These are phyloP conservation scores for Perkinsus marinus DNA, from an alignment of 169 alveolate species.

Conservation along the genomic window DNA sequence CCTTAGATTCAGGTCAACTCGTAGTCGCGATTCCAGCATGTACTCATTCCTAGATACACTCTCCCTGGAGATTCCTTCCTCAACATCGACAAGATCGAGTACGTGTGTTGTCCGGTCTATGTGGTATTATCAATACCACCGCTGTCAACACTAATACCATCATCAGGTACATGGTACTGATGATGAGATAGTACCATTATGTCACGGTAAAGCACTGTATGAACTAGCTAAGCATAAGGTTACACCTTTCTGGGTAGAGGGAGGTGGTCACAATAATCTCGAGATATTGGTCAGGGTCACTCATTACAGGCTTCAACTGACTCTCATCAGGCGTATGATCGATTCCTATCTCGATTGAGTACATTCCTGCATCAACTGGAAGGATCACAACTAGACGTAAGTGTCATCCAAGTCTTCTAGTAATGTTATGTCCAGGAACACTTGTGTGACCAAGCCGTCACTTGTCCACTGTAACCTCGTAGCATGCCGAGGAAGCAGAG, in stretches of 20 bases:
- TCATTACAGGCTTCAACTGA: neutral
- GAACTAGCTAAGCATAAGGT: neutral
- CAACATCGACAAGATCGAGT: conserved; percentile 62
- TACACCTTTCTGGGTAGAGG: conserved; percentile 26
- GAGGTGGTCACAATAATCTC: conserved; percentile 25
- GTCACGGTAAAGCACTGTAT: conserved; percentile 31
- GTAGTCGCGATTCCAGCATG: conserved; percentile 13
- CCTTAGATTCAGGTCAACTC: too few species aligned
- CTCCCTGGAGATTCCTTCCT: conserved; percentile 78
- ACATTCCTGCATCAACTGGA: too few species aligned
- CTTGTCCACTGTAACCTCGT: too few species aligned
- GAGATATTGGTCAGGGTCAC: conserved; percentile 1
- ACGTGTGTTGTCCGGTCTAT: conserved; percentile 16
- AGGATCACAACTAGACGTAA: too few species aligned
- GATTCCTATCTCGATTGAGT: too few species aligned
- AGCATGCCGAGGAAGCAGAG: too few species aligned
- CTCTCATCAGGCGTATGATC: too few species aligned
- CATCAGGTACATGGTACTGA: conserved; percentile 66
- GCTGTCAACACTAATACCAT: neutral
- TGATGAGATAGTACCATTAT: conserved; percentile 69
- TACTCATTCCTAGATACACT: conserved; percentile 53
- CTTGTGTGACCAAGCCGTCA: too few species aligned
- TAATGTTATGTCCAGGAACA: too few species aligned
- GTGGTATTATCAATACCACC: neutral
- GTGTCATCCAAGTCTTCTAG: too few species aligned